phyloP scores from a whole-genome alignment of 208 protist genomes.

The Crithidia mellificae region DNA sequence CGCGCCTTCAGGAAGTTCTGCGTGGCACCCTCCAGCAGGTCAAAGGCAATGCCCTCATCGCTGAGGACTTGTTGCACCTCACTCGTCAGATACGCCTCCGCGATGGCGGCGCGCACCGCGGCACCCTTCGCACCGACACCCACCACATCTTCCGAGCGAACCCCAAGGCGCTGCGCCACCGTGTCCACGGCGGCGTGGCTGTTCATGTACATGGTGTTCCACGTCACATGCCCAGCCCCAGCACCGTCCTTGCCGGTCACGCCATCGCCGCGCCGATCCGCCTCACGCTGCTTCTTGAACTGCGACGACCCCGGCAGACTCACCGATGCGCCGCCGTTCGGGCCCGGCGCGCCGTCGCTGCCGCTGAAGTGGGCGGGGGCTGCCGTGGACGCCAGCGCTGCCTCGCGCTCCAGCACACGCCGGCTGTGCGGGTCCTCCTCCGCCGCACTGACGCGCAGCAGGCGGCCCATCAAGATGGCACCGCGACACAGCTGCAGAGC shows the following conservation, averaged over 20 bases:
- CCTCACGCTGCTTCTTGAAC: constrained; percentile 67
- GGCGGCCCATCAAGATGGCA: constrained; percentile 90
- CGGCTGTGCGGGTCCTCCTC: constrained; percentile 79
- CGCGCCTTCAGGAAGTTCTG: constrained; percentile 69
- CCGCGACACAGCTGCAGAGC: constrained; percentile 78
- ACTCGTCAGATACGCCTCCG: constrained; percentile 81
- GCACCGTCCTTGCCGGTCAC: background rate
- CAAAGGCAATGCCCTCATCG: constrained; percentile 76
- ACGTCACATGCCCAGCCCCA: constrained; percentile 31
- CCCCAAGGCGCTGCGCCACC: constrained; percentile 69
- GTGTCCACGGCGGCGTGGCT: constrained; percentile 71
- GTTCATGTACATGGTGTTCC: constrained; percentile 89
- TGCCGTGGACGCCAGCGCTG: constrained; percentile 32
- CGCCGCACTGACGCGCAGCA: constrained; percentile 67
- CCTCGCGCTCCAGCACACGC: constrained; percentile 45
- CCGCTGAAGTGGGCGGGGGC: constrained; percentile 13
- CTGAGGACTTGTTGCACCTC: constrained; percentile 73
- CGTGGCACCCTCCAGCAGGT: constrained; percentile 60
- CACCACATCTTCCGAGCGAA: constrained; percentile 64
- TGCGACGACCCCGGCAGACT: constrained; percentile 50
- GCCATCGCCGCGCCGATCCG: constrained; percentile 34
- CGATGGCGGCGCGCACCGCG: constrained; percentile 90
- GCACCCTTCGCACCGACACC: constrained; percentile 66
- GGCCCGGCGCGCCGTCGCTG: background rate
- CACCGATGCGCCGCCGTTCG: background rate